These are phyloP conservation scores for Curvularia sp. DNA, from an alignment of 2,329 filamentous ascomycete species.

Conservation along the genomic window DNA sequence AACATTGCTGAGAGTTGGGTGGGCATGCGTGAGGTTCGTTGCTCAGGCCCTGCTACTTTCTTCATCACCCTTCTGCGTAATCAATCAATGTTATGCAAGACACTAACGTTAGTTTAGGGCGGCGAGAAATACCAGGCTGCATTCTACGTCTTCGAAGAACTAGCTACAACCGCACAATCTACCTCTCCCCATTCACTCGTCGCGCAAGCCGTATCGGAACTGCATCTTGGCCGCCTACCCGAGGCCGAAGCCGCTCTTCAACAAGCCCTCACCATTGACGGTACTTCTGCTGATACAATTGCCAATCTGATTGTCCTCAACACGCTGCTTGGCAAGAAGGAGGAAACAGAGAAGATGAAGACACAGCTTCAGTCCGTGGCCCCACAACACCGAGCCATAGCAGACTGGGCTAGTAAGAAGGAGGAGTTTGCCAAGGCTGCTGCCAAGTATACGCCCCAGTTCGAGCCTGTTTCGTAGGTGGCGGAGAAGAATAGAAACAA, in stretches of 20 bases:
- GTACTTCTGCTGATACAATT: slow-evolving; percentile 74
- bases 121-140: slow-evolving; percentile 95
- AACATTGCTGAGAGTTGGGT: slow-evolving; percentile 97
- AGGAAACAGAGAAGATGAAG: slow-evolving; percentile 65
- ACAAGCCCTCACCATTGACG: slow-evolving; percentile 77
- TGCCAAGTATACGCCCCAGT: slow-evolving; percentile 85
- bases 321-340: slow-evolving; percentile 72
- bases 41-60: not conserved
- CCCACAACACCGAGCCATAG: slow-evolving; percentile 72
- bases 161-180: slow-evolving; percentile 84
- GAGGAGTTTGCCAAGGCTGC: slow-evolving; percentile 86
- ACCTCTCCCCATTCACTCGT: slow-evolving; percentile 78
- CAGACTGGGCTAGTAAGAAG: slow-evolving; percentile 83
- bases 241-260: slow-evolving; percentile 89
- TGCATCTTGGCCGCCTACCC: slow-evolving; percentile 86
- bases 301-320: slow-evolving; percentile 84
- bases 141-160: slow-evolving; percentile 97
- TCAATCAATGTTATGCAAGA: not conserved
- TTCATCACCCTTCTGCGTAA: slow-evolving; percentile 22
- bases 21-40: slow-evolving; percentile 78
- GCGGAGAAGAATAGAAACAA: not conserved
- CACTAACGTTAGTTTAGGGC: slow-evolving; percentile 62
- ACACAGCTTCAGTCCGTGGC: slow-evolving; percentile 62
- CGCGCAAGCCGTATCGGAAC: slow-evolving; percentile 86
- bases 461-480: slow-evolving; percentile 55